Evolutionary conservation across 148 eudicot genomes (phyloP), one percentile per base, ranked within the genome.

Genomic region (Suaeda aralocaspica): DNA sequence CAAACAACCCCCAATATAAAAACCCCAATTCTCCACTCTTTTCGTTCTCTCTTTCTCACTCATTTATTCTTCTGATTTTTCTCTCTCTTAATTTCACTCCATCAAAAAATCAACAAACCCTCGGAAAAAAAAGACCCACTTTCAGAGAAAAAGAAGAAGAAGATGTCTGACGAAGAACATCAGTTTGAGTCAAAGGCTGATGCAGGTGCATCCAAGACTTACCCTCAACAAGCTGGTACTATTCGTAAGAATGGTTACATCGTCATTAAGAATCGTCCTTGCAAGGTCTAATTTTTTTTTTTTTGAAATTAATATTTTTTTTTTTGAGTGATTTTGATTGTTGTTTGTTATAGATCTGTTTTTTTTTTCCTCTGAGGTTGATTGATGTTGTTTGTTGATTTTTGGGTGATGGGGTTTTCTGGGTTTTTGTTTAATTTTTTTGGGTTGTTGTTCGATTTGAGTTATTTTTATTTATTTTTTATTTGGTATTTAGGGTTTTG

Each of bases 121-220:
- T n/a, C 53, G 5, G 18, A 49, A 49, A 49, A 18, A 49, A 14
- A n/a, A n/a, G n/a, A n/a, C n/a, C n/a, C n/a, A n/a, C n/a, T n/a
- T 5, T 49, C 0, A 19, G 24, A 49, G 53, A 49, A 22, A 49
- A 22, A 49, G 53, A 49, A 19, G 19, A 18, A 49, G 0, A 68
- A 57, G 5, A 76, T 76, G 79, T 76, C 79, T 0, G 79, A 76
- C 74, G 79, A 76, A 33, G 79, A 76, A 58, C 79, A 76, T 24
- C 79, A 76, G 5, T 76, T 76, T n/a, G 79, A 76, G 44, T 53
- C 79, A 44, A 69, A 72, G 5, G 79, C 74, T 3, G 79, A 76
- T 31, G 69, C 79, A 6, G 79, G 79, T 25, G 79, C 79, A 19
- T 76, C 79, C n/a, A 76, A 76, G 70, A 76, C 79, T 5, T 76